A percentile compares a stretch with the other conserved stretches of the same genome.
These are phyloP conservation scores for Candida sojae DNA, from an alignment of 1,139 yeast genomes.

Conservation along the genomic window DNA sequence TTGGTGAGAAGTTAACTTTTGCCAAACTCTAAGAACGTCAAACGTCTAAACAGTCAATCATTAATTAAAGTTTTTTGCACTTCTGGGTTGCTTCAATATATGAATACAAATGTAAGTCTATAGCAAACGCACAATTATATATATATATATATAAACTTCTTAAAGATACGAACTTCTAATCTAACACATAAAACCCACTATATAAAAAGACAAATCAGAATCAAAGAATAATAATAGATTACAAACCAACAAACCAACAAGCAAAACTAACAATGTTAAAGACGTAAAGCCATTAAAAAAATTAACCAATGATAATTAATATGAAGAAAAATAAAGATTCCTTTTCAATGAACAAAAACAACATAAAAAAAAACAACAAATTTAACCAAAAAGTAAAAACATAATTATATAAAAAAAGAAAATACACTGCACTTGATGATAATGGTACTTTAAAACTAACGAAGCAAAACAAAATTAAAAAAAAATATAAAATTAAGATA, in stretches of 20 bases:
- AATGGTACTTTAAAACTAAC: background rate
- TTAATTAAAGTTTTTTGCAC: no score
- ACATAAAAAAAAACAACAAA: background rate
- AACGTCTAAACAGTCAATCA: no score
- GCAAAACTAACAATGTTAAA: constrained; percentile 1
- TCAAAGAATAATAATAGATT: constrained; percentile 1
- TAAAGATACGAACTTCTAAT: background rate
- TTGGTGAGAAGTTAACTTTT: no score
- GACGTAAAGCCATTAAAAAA: constrained; percentile 1
- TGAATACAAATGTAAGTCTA: no score
- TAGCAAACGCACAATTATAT: background rate
- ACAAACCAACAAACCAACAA: constrained; percentile 1
- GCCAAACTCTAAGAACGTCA: no score
- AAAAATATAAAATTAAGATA: background rate
- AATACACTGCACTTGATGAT: constrained; percentile 1
- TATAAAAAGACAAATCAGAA: constrained; percentile 2
- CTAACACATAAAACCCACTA: constrained; percentile 4
- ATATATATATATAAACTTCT: constrained; percentile 1
- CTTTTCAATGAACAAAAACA: constrained; percentile 1
- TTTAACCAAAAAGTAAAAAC: background rate
- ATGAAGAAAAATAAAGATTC: constrained; percentile 2
- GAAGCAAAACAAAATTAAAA: background rate
- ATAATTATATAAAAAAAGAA: background rate
- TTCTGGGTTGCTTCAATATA: no score
- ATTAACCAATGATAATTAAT: background rate